Percentiles rank a stretch among this genome's conserved stretches.
These are phyloP conservation scores for Tuber borchii DNA, from an alignment of 495 filamentous ascomycete species.

Conservation along the genomic window DNA sequence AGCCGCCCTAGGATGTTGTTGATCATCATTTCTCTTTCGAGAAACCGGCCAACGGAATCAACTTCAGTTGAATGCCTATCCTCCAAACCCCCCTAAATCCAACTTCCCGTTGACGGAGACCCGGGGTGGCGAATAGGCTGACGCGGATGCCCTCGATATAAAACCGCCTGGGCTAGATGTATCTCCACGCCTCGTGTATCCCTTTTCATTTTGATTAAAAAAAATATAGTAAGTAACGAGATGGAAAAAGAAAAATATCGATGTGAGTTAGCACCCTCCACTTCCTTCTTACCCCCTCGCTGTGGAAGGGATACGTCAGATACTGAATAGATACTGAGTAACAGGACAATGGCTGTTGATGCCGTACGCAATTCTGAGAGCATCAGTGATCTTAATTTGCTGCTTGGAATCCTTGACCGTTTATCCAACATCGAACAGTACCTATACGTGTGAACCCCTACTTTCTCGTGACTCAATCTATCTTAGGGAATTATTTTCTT, in stretches of 20 bases:
- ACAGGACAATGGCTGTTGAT: background rate
- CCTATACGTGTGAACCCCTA: background rate
- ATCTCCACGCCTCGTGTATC: background rate
- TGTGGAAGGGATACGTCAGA: background rate
- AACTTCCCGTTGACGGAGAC: background rate
- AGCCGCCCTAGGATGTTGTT: background rate
- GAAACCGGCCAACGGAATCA: background rate
- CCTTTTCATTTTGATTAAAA: background rate
- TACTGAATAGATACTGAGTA: background rate
- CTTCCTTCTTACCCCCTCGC: background rate
- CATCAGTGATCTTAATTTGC: background rate
- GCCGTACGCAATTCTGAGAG: background rate
- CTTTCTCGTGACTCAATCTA: background rate
- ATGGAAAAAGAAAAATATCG: background rate
- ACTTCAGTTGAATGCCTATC: background rate
- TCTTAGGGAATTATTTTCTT: background rate
- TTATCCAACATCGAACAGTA: background rate
- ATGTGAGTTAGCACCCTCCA: background rate
- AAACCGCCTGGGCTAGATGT: background rate
- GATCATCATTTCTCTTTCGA: background rate
- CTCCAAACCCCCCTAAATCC: background rate
- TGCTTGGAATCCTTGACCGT: background rate
- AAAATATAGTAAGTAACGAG: background rate
- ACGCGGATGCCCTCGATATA: background rate
- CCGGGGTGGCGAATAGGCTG: background rate